Base-by-base conservation (phyloP, 306 rosid species). In the Rosa chinensis region DNA sequence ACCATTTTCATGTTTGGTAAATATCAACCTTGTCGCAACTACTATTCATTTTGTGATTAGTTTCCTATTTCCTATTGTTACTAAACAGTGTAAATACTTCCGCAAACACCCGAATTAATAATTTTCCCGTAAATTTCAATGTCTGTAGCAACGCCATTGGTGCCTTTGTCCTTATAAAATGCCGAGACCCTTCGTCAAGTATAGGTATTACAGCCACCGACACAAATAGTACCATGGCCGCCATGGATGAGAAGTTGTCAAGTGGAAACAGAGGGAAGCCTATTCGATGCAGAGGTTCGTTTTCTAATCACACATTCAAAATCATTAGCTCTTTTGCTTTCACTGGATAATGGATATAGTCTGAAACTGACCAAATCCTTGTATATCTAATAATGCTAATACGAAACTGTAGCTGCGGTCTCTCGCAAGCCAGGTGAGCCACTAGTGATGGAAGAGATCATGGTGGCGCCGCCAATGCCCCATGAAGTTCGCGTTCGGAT, bases 401-500 rank as follows among this genome's bases (percentile, higher is more conserved):
- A 61, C 55, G 23, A 42, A 44, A 50, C 25, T 77, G 13, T 39
- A 94, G 99, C 99, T 48, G 95, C 97, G 63, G 80, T 94, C 16
- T 47, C 87, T 80, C 92, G 92, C 23, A 82, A 78, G 71, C 77
- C 97, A 39, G 95, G 95, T 0, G 92, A 90, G 72, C 89, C 99
- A 4, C 77, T 91, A 12, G 84, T 61, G 56, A 81, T 89, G 4
- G 97, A 94, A 81, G 94, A 94, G 78, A 79, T 94, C 25, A 53
- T 82, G 1, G 97, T 94, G 64, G 97, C 99, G 4, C 92, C 97
- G 4, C 97, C 97, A 5, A 82, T 89, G 97, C 73, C 92, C 17
- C 85, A 28, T 62, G 99, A 92, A 82, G 92, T 64, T 69, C 82
- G 95, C 72, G 85, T 94, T 83, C 91, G 89, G 49, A 80, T 92